Conservation (phyloP, 768 basidiomycete species). For the Lentinula raphanica region DNA sequence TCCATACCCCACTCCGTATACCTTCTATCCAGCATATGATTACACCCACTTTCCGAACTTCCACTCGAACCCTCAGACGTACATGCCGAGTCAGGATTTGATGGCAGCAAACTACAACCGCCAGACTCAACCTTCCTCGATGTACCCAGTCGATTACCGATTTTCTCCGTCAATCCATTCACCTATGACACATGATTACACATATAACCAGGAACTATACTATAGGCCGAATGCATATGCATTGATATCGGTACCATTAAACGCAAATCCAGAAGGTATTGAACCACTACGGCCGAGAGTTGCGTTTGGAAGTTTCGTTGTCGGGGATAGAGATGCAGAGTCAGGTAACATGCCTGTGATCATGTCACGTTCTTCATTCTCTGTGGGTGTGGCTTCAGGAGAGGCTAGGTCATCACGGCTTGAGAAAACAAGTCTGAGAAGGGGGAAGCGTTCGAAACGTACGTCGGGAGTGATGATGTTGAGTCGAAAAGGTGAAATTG, state of each 20-base stretch:
- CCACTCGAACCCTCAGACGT: background rate
- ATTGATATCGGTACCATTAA: background rate
- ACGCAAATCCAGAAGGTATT: background rate
- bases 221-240: background rate
- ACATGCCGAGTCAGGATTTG: background rate
- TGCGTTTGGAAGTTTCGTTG: constrained; percentile 1
- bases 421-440: background rate
- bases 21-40: background rate
- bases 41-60: background rate
- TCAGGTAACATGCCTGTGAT: background rate
- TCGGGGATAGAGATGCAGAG: background rate
- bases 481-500: constrained; percentile 9
- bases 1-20: background rate
- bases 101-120: background rate
- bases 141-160: background rate
- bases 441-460: background rate
- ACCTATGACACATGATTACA: background rate
- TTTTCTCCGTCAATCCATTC: background rate
- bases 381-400: background rate
- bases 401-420: background rate
- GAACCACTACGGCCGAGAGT: background rate
- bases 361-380: background rate
- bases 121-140: background rate
- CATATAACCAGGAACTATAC: background rate
- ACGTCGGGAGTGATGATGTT: background rate